These are phyloP conservation scores for Rachicladosporium sp. DNA, from an alignment of 2,329 filamentous ascomycete species.

Conservation along the genomic window DNA sequence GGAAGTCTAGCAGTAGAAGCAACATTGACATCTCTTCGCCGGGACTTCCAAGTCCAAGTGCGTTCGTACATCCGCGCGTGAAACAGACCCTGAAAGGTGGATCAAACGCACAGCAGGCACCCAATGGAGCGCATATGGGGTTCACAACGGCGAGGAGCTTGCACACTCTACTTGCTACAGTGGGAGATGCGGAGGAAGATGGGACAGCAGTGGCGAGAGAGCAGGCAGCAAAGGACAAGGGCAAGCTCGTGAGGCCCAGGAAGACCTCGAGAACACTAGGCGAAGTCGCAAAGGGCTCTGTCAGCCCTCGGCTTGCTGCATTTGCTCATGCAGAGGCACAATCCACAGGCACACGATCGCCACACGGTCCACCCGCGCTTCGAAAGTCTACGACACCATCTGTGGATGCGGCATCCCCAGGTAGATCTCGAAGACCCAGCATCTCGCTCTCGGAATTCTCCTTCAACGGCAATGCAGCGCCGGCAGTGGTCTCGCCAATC, in stretches of 20 bases:
- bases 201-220: background rate
- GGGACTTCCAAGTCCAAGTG: conserved; percentile 2
- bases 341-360: background rate
- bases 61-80: conserved; percentile 2
- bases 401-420: no score
- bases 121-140: conserved; percentile 6
- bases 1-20: no score
- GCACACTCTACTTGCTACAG: conserved; percentile 1
- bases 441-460: conserved; percentile 11
- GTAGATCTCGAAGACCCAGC: conserved; percentile 7
- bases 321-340: conserved; percentile 1
- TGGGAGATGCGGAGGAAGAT: conserved; percentile 5
- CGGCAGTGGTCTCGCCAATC: background rate
- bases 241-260: conserved; percentile 6
- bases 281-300: background rate
- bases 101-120: conserved; percentile 6
- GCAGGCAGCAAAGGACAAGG: conserved; percentile 1
- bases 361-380: background rate
- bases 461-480: conserved; percentile 1
- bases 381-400: background rate
- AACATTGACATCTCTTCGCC: conserved; percentile 1
- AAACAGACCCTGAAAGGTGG: conserved; percentile 5
- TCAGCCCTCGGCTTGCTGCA: background rate
- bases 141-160: conserved; percentile 10
- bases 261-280: background rate